Percentiles rank a stretch among this genome's conserved stretches.
Conservation (phyloP, 2,329 filamentous ascomycete genomes). For the Claviceps africana region DNA sequence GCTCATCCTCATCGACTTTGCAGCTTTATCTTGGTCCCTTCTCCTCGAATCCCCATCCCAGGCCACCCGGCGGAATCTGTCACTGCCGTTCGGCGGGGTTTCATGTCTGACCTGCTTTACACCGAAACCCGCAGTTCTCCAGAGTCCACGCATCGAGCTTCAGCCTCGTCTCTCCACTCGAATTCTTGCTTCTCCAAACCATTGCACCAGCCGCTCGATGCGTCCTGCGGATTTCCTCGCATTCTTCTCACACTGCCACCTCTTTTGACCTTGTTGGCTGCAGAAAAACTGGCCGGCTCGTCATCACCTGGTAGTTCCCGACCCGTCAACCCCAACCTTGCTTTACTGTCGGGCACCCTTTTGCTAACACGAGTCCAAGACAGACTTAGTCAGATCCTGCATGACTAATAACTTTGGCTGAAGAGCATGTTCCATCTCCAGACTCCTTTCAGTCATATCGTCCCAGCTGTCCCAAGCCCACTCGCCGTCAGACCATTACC, state of each 20-base stretch:
- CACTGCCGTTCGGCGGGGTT: neutral
- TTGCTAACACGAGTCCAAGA: neutral
- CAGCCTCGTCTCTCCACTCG: neutral
- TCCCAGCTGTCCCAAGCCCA: conserved; percentile 3
- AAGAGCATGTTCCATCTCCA: neutral
- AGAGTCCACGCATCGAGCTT: neutral
- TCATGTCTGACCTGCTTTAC: neutral
- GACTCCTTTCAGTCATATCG: neutral
- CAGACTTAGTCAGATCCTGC: neutral
- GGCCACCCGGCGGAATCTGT: neutral
- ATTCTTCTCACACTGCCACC: neutral
- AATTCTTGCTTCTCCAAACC: neutral
- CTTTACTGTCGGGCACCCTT: neutral
- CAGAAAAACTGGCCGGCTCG: neutral
- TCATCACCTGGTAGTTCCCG: neutral
- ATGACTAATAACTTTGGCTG: neutral
- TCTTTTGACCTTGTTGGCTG: conserved; percentile 1
- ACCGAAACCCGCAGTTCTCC: neutral
- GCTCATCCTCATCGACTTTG: neutral
- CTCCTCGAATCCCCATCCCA: neutral
- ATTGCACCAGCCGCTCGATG: neutral
- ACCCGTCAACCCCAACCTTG: neutral
- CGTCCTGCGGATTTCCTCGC: neutral
- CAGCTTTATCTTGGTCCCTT: neutral
- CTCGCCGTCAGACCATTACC: conserved; percentile 1